Base-by-base conservation (phyloP, 2,329 filamentous ascomycete genomes). In the Teratosphaeria zuluensis region DNA sequence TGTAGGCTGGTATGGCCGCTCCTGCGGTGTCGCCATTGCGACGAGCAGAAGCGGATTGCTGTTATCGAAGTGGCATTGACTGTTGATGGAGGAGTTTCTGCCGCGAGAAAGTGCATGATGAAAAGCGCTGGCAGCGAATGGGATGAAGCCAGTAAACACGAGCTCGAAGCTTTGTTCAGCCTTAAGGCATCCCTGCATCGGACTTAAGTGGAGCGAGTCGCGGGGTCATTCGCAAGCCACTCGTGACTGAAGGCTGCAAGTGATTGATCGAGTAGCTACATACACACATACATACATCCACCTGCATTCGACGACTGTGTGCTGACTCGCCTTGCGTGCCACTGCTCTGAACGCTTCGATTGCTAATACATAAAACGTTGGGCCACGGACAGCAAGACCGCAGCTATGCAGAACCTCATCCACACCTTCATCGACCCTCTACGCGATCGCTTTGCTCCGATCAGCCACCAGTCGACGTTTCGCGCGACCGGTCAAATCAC, bases 401-500 rank as follows among this genome's bases (percentile, higher is more conserved):
- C 54, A 42, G 35, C 31, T 21, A 95, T 96, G 90, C 94, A 95
- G 74, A 87, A 92, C 78, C 83, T 96, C 70, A 90, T 95, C 76
- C 95, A 91, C 58, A 92, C 90, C 56, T 68, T 71, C 62, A 86
- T 96, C 73, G 94, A 95, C 75, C 90, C 87, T 67, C 85, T 96
- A 71, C 89, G 92, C 68, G 94, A 97, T 77, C 87, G 87, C 68
- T 92, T 95, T 75, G 90, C 92, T 12, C 92, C 92, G 48, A 87
- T 96, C 69, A 86, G 85, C 60, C 87, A 95, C 74, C 95, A 85
- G 56, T 97, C 92, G 3, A 97, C 90, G 64, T 99, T 99, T 77
- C 89, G 92, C 68, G 83, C 84, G 68, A 96, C 92, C 4, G 94
- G 94, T 65, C 89, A 97, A 78, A 94, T 99, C 76, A 97, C 92